Evolutionary conservation across 2,329 filamentous ascomycete genomes (phyloP), one percentile per base, ranked within the genome.

Genomic region (Pseudogymnoascus sp.): DNA sequence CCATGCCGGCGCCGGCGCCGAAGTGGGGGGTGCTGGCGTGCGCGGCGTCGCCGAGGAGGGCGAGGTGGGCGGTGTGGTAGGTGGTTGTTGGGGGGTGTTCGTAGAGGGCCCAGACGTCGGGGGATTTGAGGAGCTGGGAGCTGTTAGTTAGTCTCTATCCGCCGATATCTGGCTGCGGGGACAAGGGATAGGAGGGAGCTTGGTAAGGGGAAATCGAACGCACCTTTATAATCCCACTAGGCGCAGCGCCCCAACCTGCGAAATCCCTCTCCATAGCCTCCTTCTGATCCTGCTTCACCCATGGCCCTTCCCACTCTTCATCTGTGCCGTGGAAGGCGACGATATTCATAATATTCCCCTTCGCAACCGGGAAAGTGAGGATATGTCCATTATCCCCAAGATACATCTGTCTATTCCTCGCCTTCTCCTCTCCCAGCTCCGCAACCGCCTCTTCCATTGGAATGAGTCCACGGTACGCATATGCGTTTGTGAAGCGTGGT

Each of bases 381-480:
- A 83, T 68, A 71, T 89, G 86, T 0, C 80, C 83, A 54, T 77
- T 73, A 0, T 80, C 80, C 0, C 84, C 85, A 31, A 82, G 76
- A 71, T 83, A 83, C 78, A 86, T 83, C 69, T 81, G 79, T 6
- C 78, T 72, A 11, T 80, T 83, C 19, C 71, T 67, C 0, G 81
- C 78, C 41, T 80, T 74, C 60, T 83, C 73, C 7, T 79, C 71
- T 1, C 82, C 81, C 2, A 87, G 68, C 3, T 77, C 76, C 13
- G 75, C 70, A 0, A 76, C 70, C 0, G 83, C 84, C 8, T 78
- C 70, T 1, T 77, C 75, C 79, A 88, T 88, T 0, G 83, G 81
- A 1, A 88, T 76, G 1, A 89, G 73, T 0, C 81, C 81, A 1
- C 86, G 79, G 73, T 85, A 89, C 43, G 83, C 85, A 71, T 83